phyloP scores from a whole-genome alignment of 345 rosid species.

The Gossypium herbaceum region DNA sequence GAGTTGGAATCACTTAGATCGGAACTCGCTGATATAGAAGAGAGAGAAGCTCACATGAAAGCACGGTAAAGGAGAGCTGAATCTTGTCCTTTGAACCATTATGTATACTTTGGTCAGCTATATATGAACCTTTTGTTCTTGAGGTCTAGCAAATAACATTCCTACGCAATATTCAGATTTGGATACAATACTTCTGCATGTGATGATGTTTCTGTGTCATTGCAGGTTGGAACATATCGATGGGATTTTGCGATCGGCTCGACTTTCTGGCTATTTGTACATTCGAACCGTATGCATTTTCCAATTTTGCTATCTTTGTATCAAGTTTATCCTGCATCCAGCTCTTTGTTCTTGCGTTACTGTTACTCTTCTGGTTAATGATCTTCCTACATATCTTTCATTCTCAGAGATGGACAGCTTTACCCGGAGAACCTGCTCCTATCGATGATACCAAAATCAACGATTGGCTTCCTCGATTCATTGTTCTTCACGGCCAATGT shows the following conservation, averaged over 20 bases:
- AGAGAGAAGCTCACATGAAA: slow-evolving; percentile 79
- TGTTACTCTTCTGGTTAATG: not conserved
- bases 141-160: not conserved
- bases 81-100: slow-evolving; percentile 1
- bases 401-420: slow-evolving; percentile 81
- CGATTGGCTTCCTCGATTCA: slow-evolving; percentile 96
- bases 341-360: not conserved
- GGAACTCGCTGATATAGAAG: slow-evolving; percentile 78
- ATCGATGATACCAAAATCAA: slow-evolving; percentile 87
- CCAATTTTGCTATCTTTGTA: slow-evolving; percentile 10
- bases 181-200: not conserved
- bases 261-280: slow-evolving; percentile 74
- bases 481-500: slow-evolving; percentile 87
- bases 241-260: slow-evolving; percentile 85
- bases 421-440: slow-evolving; percentile 90
- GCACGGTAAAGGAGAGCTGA: slow-evolving; percentile 62
- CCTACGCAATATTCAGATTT: not conserved
- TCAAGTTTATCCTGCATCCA: slow-evolving; percentile 16
- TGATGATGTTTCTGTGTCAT: not conserved
- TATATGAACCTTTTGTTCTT: not conserved
- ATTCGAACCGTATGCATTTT: slow-evolving; percentile 61
- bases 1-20: slow-evolving; percentile 80
- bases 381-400: not conserved
- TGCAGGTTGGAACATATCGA: slow-evolving; percentile 86
- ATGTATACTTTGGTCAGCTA: not conserved